Conservation (phyloP, 495 filamentous ascomycete species). For the Penicillium riverlandense region DNA sequence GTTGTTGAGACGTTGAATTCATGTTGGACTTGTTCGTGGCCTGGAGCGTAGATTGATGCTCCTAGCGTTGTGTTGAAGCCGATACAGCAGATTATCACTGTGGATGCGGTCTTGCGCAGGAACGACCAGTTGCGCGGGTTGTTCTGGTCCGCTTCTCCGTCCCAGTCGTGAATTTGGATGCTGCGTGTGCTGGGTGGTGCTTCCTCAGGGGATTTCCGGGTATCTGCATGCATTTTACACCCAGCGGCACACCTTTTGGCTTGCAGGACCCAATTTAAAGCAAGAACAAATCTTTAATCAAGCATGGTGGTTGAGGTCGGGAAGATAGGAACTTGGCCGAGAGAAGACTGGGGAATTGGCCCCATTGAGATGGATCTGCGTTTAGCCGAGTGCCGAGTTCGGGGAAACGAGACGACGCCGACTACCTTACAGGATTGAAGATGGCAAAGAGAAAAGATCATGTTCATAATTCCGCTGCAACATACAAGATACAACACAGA, state of each 20-base stretch:
- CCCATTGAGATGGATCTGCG: no score
- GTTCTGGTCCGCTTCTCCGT: background rate
- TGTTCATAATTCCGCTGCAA: conserved; percentile 6
- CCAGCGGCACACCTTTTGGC: background rate
- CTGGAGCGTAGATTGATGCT: conserved; percentile 1
- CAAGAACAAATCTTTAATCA: no score
- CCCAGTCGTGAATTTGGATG: background rate
- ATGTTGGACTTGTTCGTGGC: conserved; percentile 26
- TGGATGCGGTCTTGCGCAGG: conserved; percentile 1
- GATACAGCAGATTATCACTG: conserved; percentile 1
- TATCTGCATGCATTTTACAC: background rate
- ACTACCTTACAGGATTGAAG: no score
- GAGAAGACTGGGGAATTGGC: no score
- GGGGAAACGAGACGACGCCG: no score
- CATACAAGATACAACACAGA: conserved; percentile 9
- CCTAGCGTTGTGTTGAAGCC: conserved; percentile 2
- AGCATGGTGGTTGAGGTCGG: no score
- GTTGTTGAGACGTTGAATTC: conserved; percentile 43
- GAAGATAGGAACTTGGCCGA: no score
- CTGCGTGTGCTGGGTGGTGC: background rate
- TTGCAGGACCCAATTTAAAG: no score
- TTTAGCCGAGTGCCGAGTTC: no score
- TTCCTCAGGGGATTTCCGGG: background rate
- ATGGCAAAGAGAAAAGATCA: background rate
- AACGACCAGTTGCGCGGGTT: conserved; percentile 1